Evolutionary conservation across 108 stramenopile species (phyloP).

Genomic region (Skeletonema tropicum): DNA sequence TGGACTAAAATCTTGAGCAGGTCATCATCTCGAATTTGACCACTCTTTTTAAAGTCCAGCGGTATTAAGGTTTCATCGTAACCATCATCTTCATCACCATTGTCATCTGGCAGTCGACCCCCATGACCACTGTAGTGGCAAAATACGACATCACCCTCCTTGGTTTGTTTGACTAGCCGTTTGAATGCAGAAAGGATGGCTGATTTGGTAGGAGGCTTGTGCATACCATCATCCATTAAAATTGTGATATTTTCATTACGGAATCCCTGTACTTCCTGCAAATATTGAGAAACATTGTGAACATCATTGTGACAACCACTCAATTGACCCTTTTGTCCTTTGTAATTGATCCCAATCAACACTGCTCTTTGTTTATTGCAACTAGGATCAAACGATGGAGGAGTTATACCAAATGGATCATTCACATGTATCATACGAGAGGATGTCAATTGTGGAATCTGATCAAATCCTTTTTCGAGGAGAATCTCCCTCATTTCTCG

Average conservation of each 20-base stretch:
- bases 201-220: conserved; percentile 65
- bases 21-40: conserved; percentile 91
- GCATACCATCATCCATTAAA: conserved; percentile 89
- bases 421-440: conserved; percentile 76
- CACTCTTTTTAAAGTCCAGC: conserved; percentile 82
- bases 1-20: conserved; percentile 75
- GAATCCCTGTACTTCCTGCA: conserved; percentile 83
- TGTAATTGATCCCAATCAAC: conserved; percentile 93
- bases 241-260: conserved; percentile 77
- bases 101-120: conserved; percentile 61
- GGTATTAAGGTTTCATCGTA: conserved; percentile 91
- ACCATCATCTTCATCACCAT: conserved; percentile 71
- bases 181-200: conserved; percentile 84
- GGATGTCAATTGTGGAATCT: conserved; percentile 80
- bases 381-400: conserved; percentile 39
- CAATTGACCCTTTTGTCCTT: conserved; percentile 76
- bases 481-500: conserved; percentile 70
- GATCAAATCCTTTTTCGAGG: conserved; percentile 63
- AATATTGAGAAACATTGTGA: conserved; percentile 69
- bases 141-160: conserved; percentile 80
- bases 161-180: conserved; percentile 69
- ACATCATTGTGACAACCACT: conserved; percentile 89
- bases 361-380: conserved; percentile 66
- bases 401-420: conserved; percentile 46
- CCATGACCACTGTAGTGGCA: conserved; percentile 86